These are phyloP conservation scores for Collybia sp. DNA, from an alignment of 768 basidiomycete genomes.

Conservation along the genomic window DNA sequence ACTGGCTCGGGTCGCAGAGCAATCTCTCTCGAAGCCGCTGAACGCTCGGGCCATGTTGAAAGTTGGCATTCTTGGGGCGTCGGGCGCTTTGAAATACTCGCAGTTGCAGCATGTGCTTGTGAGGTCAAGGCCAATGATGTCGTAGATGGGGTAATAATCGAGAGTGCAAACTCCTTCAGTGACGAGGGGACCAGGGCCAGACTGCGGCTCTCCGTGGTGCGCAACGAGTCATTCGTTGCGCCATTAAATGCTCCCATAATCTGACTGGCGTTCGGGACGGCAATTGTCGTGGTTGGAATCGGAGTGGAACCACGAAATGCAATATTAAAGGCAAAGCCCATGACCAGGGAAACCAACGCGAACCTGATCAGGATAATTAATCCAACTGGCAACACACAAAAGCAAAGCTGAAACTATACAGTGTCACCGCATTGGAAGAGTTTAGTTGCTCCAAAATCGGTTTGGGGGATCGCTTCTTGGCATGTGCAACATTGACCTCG, in stretches of 20 bases:
- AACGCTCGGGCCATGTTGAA: slow-evolving; percentile 6
- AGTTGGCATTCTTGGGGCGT: slow-evolving; percentile 12
- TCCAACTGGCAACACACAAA: slow-evolving; percentile 7
- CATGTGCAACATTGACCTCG: slow-evolving; percentile 26
- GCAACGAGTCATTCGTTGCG: slow-evolving; percentile 30
- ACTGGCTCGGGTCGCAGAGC: slow-evolving; percentile 14
- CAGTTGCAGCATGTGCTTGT: slow-evolving; percentile 10
- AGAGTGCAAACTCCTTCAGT: slow-evolving; percentile 45
- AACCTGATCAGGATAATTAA: slow-evolving; percentile 36
- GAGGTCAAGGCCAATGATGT: slow-evolving; percentile 34
- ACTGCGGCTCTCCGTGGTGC: slow-evolving; percentile 22
- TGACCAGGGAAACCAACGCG: slow-evolving; percentile 63
- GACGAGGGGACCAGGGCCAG: slow-evolving; percentile 31
- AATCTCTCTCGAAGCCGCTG: slow-evolving; percentile 19
- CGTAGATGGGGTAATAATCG: slow-evolving; percentile 44
- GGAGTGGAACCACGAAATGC: slow-evolving; percentile 34
- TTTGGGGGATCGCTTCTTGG: slow-evolving; percentile 31
- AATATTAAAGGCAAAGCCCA: slow-evolving; percentile 55
- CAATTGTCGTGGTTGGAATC: slow-evolving; percentile 24
- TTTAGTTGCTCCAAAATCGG: slow-evolving; percentile 37
- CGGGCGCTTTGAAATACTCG: slow-evolving; percentile 6
- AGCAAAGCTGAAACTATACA: slow-evolving; percentile 42
- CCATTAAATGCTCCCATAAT: slow-evolving; percentile 39
- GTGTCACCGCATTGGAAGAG: slow-evolving; percentile 54
- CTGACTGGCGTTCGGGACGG: slow-evolving; percentile 13